These are phyloP conservation scores for Limonium bicolor DNA, from an alignment of 148 eudicot genomes.

Conservation along the genomic window DNA sequence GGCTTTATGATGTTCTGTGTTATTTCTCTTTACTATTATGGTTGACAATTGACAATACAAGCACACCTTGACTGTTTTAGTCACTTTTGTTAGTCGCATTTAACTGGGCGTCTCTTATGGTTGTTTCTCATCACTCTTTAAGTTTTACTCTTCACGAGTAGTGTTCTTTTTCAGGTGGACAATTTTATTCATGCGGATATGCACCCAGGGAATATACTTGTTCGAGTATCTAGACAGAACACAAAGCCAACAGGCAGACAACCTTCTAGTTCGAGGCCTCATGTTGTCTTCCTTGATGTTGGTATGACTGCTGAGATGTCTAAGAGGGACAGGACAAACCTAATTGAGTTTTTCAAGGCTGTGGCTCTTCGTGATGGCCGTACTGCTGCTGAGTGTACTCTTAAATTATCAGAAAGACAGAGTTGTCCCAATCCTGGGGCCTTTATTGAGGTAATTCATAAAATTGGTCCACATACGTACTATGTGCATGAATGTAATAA, in stretches of 20 bases:
- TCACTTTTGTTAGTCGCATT: too few relatives aligned
- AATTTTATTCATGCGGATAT: slow-evolving; percentile 89
- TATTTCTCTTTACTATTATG: too few relatives aligned
- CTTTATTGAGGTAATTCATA: slow-evolving; percentile 53
- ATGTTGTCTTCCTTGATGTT: slow-evolving; percentile 77
- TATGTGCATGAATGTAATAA: too few relatives aligned
- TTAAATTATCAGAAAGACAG: slow-evolving; percentile 52
- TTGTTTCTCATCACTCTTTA: too few relatives aligned
- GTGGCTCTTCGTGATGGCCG: slow-evolving; percentile 75
- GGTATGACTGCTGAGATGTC: slow-evolving; percentile 95
- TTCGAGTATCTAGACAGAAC: slow-evolving; percentile 29
- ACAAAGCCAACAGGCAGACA: slow-evolving; percentile 22
- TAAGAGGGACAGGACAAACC: slow-evolving; percentile 35
- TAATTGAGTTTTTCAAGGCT: slow-evolving; percentile 76
- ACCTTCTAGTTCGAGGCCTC: slow-evolving; percentile 60
- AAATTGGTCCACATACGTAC: too few relatives aligned
- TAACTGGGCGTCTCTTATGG: too few relatives aligned
- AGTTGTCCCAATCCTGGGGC: slow-evolving; percentile 62
- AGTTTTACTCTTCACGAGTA: too few relatives aligned
- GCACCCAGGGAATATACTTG: slow-evolving; percentile 96
- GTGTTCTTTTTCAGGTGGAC: slow-evolving; percentile 59
- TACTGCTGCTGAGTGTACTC: slow-evolving; percentile 63
- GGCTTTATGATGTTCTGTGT: too few relatives aligned
- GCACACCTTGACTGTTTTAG: too few relatives aligned
- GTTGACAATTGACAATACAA: too few relatives aligned